Conservation (phyloP, 495 filamentous ascomycete species). For the Cercophora sp. region DNA sequence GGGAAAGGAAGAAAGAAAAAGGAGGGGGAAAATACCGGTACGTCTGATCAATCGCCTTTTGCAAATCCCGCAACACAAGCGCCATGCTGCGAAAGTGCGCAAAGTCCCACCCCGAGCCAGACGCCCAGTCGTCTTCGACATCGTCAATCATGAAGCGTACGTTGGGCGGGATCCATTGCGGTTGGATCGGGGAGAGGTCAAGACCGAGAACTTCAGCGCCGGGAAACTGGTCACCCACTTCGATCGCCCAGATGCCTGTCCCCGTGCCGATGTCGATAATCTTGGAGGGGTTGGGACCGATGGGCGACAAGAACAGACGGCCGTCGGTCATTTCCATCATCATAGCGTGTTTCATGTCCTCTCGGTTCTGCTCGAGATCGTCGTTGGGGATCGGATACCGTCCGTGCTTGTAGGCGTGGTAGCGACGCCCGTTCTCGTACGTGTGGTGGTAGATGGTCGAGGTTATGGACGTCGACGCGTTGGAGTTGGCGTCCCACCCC, state of each 20-base stretch:
- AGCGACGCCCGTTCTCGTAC: constrained; percentile 54
- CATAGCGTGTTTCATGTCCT: constrained; percentile 41
- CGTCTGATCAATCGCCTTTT: constrained; percentile 24
- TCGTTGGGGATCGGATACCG: constrained; percentile 54
- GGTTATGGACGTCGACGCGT: constrained; percentile 22
- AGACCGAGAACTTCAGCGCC: constrained; percentile 50
- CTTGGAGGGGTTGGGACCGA: constrained; percentile 34
- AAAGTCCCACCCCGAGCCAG: constrained; percentile 30
- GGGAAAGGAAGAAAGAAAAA: too few relatives aligned
- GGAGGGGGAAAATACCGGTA: constrained; percentile 24
- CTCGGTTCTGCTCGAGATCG: constrained; percentile 43
- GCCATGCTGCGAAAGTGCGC: constrained; percentile 36
- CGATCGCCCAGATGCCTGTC: constrained; percentile 23
- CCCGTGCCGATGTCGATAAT: constrained; percentile 26
- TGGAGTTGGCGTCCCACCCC: constrained; percentile 21
- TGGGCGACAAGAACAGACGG: constrained; percentile 39
- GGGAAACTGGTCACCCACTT: constrained; percentile 47
- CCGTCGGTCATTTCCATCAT: constrained; percentile 34
- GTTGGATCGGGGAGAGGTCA: constrained; percentile 59
- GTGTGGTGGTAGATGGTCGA: constrained; percentile 37
- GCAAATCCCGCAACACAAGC: constrained; percentile 17
- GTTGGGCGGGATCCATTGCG: constrained; percentile 50
- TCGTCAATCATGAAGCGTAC: constrained; percentile 50
- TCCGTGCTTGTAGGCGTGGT: constrained; percentile 52
- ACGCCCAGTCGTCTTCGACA: constrained; percentile 35